Percentiles rank a stretch among this genome's conserved stretches.
Conservation (phyloP, 164 flowering plant species). For the Dillenia turbinata region DNA sequence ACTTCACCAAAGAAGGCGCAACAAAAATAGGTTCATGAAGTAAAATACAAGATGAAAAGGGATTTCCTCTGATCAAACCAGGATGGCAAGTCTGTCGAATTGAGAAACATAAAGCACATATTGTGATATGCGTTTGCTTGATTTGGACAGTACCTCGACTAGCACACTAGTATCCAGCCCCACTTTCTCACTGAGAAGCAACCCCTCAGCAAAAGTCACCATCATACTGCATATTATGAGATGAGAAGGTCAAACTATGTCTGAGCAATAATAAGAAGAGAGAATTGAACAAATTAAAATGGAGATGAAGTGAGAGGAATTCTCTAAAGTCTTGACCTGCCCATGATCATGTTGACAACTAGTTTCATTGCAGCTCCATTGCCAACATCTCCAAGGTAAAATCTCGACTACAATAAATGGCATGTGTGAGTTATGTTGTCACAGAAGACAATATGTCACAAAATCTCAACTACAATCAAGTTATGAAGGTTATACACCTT, state of each 20-base stretch:
- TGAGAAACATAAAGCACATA: background rate
- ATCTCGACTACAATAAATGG: slow-evolving; percentile 57
- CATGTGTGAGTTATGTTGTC: background rate
- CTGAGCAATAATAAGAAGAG: too few relatives aligned
- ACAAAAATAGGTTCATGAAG: background rate
- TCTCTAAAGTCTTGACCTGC: slow-evolving; percentile 44
- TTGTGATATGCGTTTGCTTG: background rate
- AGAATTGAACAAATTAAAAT: too few relatives aligned
- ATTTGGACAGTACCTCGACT: slow-evolving; percentile 53
- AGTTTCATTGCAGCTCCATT: slow-evolving; percentile 99
- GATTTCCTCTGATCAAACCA: too few relatives aligned
- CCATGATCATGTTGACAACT: slow-evolving; percentile 98
- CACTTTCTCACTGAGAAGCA: slow-evolving; percentile 82
- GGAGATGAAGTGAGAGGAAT: too few relatives aligned
- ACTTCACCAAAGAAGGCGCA: background rate
- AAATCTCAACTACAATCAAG: too few relatives aligned
- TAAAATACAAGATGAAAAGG: background rate
- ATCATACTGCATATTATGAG: slow-evolving; percentile 63
- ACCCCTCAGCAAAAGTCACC: slow-evolving; percentile 95
- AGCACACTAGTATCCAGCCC: slow-evolving; percentile 79
- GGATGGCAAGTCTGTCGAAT: background rate
- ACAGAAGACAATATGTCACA: background rate
- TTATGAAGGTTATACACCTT: slow-evolving; percentile 42
- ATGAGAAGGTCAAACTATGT: too few relatives aligned
- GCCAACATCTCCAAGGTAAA: slow-evolving; percentile 91